phyloP scores from a whole-genome alignment of 495 filamentous ascomycete genomes.

The Hypoxylon lenormandii region DNA sequence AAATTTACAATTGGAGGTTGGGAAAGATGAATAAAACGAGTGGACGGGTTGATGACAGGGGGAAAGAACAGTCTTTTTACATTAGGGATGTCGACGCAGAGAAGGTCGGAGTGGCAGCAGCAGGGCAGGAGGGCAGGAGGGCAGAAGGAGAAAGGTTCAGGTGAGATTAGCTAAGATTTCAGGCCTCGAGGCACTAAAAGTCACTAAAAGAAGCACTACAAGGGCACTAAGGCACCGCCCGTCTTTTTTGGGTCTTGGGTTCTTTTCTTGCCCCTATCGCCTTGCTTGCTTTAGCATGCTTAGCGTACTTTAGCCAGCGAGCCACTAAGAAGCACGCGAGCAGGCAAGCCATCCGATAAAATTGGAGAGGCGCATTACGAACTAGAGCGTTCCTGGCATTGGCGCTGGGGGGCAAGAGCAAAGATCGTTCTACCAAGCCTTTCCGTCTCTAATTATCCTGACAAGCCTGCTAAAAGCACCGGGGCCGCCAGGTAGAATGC shows the following conservation, averaged over 20 bases:
- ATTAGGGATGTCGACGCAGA: slow-evolving; percentile 19
- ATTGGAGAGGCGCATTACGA: slow-evolving; percentile 9
- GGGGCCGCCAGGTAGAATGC: background rate
- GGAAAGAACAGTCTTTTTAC: slow-evolving; percentile 40
- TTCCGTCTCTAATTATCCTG: slow-evolving; percentile 19
- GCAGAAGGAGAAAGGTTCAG: slow-evolving; percentile 13
- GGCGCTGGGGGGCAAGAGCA: slow-evolving; percentile 3
- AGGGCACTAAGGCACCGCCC: background rate
- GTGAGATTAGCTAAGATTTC: slow-evolving; percentile 23
- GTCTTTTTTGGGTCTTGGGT: background rate
- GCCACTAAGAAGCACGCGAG: slow-evolving; percentile 33
- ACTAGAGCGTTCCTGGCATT: slow-evolving; percentile 21
- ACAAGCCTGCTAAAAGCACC: slow-evolving; percentile 12
- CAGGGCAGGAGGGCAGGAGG: no score
- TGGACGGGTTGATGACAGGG: slow-evolving; percentile 48
- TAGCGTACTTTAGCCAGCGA: slow-evolving; percentile 29
- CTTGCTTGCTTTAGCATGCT: slow-evolving; percentile 11
- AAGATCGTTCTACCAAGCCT: slow-evolving; percentile 33
- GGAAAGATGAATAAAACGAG: slow-evolving; percentile 21
- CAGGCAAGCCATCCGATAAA: slow-evolving; percentile 17
- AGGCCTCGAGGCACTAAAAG: slow-evolving; percentile 13
- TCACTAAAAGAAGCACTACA: no score
- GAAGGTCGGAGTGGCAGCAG: slow-evolving; percentile 14
- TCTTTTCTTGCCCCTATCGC: background rate
- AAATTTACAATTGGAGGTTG: slow-evolving; percentile 35